Conservation (phyloP, 148 eudicot species). For the Persicaria tinctoria region DNA sequence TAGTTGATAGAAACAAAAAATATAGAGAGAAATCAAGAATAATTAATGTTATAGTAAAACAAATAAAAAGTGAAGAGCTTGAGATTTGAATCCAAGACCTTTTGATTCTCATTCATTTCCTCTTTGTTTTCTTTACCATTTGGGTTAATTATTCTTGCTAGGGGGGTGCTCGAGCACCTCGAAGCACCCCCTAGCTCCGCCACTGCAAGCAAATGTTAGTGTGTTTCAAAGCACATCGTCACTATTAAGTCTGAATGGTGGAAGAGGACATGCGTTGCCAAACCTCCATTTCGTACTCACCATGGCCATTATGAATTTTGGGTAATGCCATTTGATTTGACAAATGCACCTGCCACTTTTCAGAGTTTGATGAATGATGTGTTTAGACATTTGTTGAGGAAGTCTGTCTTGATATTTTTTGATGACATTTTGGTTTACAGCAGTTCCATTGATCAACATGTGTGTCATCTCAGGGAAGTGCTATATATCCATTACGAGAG, state of each 20-base stretch:
- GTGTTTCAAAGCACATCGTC: too few species aligned
- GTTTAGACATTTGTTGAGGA: neutral
- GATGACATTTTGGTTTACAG: neutral
- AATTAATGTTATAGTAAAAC: too few species aligned
- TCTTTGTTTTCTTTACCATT: too few species aligned
- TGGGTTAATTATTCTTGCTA: too few species aligned
- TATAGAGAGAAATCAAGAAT: too few species aligned
- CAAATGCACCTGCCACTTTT: neutral
- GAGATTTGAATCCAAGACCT: too few species aligned
- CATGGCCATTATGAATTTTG: neutral
- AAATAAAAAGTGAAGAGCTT: too few species aligned
- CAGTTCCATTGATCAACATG: neutral
- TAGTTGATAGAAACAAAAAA: too few species aligned
- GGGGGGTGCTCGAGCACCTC: too few species aligned
- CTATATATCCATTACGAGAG: neutral
- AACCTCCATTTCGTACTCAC: neutral
- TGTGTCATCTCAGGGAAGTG: neutral
- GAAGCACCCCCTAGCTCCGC: too few species aligned
- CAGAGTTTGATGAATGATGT: neutral
- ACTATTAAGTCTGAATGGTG: neutral
- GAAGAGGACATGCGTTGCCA: neutral
- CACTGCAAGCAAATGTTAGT: too few species aligned
- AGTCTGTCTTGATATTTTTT: neutral
- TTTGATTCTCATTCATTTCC: too few species aligned
- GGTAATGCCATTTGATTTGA: neutral